A percentile compares a stretch with the other conserved stretches of the same genome.
phyloP scores from a whole-genome alignment of 2,329 filamentous ascomycete genomes.

The Chaetomium sp. region DNA sequence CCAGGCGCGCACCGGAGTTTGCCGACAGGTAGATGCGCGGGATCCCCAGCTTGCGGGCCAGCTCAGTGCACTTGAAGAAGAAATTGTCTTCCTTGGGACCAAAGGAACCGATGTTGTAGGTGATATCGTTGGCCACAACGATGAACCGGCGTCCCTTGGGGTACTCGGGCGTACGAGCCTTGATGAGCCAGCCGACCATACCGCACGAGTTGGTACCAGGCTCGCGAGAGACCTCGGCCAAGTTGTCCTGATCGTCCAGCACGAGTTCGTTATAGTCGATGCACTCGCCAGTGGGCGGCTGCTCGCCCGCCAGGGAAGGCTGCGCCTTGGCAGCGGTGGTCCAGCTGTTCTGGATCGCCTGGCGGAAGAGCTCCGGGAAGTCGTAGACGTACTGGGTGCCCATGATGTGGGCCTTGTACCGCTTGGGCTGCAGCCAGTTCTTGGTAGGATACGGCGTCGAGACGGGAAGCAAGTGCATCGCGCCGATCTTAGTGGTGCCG shows the following conservation, averaged over 20 bases:
- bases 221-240: conserved; percentile 91
- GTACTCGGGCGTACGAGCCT: conserved; percentile 93
- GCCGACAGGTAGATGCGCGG: conserved; percentile 97
- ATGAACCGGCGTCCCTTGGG: conserved; percentile 89
- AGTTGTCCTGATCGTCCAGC: conserved; percentile 87
- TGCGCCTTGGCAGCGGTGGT: conserved; percentile 72
- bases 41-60: conserved; percentile 90
- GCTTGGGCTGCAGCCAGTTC: conserved; percentile 97
- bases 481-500: conserved; percentile 89
- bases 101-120: conserved; percentile 97
- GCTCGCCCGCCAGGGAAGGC: conserved; percentile 72
- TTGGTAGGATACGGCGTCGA: conserved; percentile 94
- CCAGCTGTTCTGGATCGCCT: conserved; percentile 97
- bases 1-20: conserved; percentile 97
- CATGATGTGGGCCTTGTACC: conserved; percentile 99
- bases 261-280: conserved; percentile 94
- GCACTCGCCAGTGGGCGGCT: conserved; percentile 85
- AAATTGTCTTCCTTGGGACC: conserved; percentile 95
- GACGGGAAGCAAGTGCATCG: conserved; percentile 91
- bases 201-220: conserved; percentile 93
- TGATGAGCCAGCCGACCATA: conserved; percentile 98
- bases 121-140: conserved; percentile 98
- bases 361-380: conserved; percentile 98
- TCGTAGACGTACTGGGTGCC: conserved; percentile 99
- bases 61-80: conserved; percentile 98